Evolutionary conservation across 768 basidiomycete species (phyloP), one percentile per base, ranked within the genome.

Genomic region (Amanita pallidorosea): DNA sequence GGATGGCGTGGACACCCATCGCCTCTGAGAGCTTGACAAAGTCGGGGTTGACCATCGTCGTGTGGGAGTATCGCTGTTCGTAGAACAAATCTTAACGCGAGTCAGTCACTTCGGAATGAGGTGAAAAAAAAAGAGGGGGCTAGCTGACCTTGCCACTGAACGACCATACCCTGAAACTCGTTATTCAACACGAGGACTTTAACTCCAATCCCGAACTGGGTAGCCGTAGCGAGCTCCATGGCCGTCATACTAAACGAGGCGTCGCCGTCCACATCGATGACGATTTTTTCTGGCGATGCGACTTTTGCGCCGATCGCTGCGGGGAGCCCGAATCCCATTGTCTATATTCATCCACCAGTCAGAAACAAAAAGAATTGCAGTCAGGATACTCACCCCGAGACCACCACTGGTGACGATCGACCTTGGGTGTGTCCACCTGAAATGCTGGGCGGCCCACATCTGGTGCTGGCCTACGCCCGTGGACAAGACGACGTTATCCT

Each of bases 401-500:
- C 95, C 95, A 56, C 95, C 95, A 31, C 89, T 93, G 12, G 93
- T 91, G 49, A 95, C 82, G 85, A 97, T 77, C 42, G 88, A 76
- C 37, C 83, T 76, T 0, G 96, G 96, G 45, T 85, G 70, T 54
- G 70, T 86, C 94, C 94, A 99, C 53, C 94, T 75, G 69, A 80
- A 98, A 64, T 85, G 75, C 66, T 99, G 96, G 37, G 89, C 90
- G 2, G 95, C 95, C 93, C 92, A 98, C 96, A 98, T 98, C 69
- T 99, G 95, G 70, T 98, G 96, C 65, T 99, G 96, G 7, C 96
- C 96, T 18, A 99, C 96, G 58, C 96, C 96, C 13, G 96, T 99
- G 9, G 90, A 67, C 47, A 99, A 68, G 61, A 99, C 69, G 35
- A 96, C 77, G 20, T 97, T 81, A 52, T 89, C 85, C 70, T 98